A percentile compares a stretch with the other conserved stretches of the same genome.
Evolutionary conservation across 805 yeast genomes (phyloP).

Genomic region (Nadsonia fulvescens): DNA sequence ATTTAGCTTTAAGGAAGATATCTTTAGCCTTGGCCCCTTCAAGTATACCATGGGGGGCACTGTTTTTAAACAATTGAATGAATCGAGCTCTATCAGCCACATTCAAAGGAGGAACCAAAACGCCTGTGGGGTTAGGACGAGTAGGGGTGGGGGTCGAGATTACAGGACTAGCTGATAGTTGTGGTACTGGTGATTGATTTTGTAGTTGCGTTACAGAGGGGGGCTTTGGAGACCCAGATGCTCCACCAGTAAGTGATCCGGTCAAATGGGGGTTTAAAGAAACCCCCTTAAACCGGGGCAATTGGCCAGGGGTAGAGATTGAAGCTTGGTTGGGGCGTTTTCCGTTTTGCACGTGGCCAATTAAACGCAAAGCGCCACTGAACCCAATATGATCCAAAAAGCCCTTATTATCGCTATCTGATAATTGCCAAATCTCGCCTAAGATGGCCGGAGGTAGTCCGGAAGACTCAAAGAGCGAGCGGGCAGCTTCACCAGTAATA

Average conservation of each 20-base stretch:
- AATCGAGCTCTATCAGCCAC: slow-evolving; percentile 20
- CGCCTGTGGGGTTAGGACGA: slow-evolving; percentile 8
- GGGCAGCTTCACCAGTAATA: slow-evolving; percentile 75
- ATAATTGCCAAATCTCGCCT: slow-evolving; percentile 87
- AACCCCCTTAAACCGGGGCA: slow-evolving; percentile 38
- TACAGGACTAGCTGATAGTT: slow-evolving; percentile 11
- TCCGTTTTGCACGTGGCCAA: slow-evolving; percentile 75
- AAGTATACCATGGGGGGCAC: slow-evolving; percentile 39
- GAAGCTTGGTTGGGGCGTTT: slow-evolving; percentile 35
- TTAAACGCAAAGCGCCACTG: slow-evolving; percentile 69
- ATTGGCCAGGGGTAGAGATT: slow-evolving; percentile 36
- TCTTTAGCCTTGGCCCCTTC: slow-evolving; percentile 68
- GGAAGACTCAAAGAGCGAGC: slow-evolving; percentile 67
- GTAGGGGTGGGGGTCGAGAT: slow-evolving; percentile 19
- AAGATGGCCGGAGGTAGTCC: slow-evolving; percentile 61
- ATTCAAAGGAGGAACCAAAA: slow-evolving; percentile 18
- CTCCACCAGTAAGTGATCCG: not conserved
- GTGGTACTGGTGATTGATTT: slow-evolving; percentile 2
- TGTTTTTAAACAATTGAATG: slow-evolving; percentile 41
- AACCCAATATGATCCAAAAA: slow-evolving; percentile 67
- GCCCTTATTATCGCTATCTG: slow-evolving; percentile 83
- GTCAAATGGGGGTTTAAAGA: too few species aligned
- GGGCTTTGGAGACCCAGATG: not conserved
- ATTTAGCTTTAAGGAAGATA: slow-evolving; percentile 74
- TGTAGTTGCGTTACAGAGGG: too few species aligned